Conservation (phyloP, 1,284 basidiomycete genomes). For the Papiliotrema nemorosa region DNA sequence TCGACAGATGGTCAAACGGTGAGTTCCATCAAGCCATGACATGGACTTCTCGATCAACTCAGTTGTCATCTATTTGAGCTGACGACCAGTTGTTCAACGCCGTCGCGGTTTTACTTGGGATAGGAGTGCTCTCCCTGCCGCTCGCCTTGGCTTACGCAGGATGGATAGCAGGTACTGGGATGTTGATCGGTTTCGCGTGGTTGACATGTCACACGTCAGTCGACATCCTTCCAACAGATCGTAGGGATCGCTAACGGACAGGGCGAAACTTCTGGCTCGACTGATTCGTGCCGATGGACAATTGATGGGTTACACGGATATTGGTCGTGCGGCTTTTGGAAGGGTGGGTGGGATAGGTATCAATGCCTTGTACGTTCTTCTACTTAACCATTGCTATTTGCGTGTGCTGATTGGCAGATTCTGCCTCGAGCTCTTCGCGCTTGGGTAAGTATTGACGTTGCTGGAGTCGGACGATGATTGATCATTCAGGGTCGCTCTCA, state of each 20-base stretch:
- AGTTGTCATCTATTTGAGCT: not conserved
- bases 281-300: slow-evolving; percentile 68
- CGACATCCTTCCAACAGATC: not conserved
- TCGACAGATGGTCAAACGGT: slow-evolving; percentile 77
- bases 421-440: slow-evolving; percentile 76
- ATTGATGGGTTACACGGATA: slow-evolving; percentile 79
- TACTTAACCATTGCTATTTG: not conserved
- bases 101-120: slow-evolving; percentile 78
- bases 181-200: slow-evolving; percentile 73
- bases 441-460: slow-evolving; percentile 16
- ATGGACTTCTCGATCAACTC: no score
- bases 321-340: slow-evolving; percentile 82
- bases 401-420: slow-evolving; percentile 52
- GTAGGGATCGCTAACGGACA: slow-evolving; percentile 37
- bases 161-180: slow-evolving; percentile 70
- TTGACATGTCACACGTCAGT: slow-evolving; percentile 84
- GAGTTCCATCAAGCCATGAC: no score
- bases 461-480: not conserved
- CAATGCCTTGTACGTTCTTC: slow-evolving; percentile 34
- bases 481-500: slow-evolving; percentile 67
- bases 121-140: slow-evolving; percentile 85
- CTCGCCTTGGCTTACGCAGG: slow-evolving; percentile 83
- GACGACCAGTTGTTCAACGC: slow-evolving; percentile 75
- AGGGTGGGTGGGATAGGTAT: slow-evolving; percentile 56
- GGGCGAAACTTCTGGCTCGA: slow-evolving; percentile 76